Evolutionary conservation across 2,329 filamentous ascomycete genomes (phyloP), one percentile per base, ranked within the genome.

Genomic region (Monilinia laxa): DNA sequence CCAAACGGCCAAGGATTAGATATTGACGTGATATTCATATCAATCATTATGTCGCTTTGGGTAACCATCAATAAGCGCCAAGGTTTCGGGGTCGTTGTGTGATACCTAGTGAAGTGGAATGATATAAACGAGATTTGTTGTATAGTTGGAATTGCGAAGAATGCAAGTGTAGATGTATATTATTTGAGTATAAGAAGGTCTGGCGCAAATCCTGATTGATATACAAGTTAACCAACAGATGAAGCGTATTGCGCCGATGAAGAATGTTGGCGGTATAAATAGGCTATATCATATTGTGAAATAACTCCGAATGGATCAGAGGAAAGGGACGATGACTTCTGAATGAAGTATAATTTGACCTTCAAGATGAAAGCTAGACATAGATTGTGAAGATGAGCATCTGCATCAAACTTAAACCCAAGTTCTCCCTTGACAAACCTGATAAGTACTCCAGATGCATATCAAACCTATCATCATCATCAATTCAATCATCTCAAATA

Each of bases 1-100:
- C 68, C 69, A 38, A 75, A 51, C 23, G 70, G 56, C 73, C 73
- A 75, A 64, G 69, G 70, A 47, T 66, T 58, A 35, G 70, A 64
- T 45, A 72, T 42, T 6, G 68, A 12, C 25, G n/a, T 57, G 23
- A 66, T 68, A 25, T 52, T 14, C 38, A 65, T 53, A 16, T 12
- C n/a, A 42, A 62, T 38, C 64, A 65, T 65, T 42, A 16, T 54
- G 64, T 53, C 20, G 18, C 23, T 42, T 42, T 31, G n/a, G 40
- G 14, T 4, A 28, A 62, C 7, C 42, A 57, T 28, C 49, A 35
- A 52, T 49, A 18, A 38, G n/a, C 35, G 28, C 20, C 38, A 62
- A 62, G 45, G 16, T n/a, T 31, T 47, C 18, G 12, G 23, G 18
- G 28, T 23, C 16, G 14, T 62, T 54, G 14, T 47, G 23, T 18